Evolutionary conservation across 2,329 filamentous ascomycete genomes (phyloP).

Genomic region (Calonectria leucothoes): DNA sequence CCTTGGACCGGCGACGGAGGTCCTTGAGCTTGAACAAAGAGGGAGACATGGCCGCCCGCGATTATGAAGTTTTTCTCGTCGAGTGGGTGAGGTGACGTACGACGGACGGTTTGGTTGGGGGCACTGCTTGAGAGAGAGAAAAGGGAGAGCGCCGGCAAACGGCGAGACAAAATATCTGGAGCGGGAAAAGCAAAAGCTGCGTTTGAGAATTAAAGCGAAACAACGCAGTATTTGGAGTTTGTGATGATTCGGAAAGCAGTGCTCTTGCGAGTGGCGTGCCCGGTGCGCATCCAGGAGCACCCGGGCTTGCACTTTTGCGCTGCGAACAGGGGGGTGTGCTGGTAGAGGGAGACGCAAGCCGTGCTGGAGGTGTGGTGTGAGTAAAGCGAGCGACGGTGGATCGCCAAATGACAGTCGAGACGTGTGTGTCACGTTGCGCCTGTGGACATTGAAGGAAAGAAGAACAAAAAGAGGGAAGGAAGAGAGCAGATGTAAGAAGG

Average conservation of each 20-base stretch:
- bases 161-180: conserved; percentile 13
- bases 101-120: conserved; percentile 18
- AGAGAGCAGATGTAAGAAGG: conserved; percentile 9
- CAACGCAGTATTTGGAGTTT: not conserved
- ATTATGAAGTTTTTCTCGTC: conserved; percentile 31
- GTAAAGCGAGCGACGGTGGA: conserved; percentile 28
- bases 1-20: conserved; percentile 80
- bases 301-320: conserved; percentile 3
- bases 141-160: conserved; percentile 13
- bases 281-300: not conserved
- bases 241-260: not conserved
- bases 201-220: conserved; percentile 5
- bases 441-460: conserved; percentile 5
- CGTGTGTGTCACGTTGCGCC: conserved; percentile 18
- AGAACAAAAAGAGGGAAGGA: conserved; percentile 8
- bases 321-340: conserved; percentile 21
- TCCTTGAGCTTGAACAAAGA: conserved; percentile 77
- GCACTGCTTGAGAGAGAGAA: not conserved
- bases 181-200: not conserved
- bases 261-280: not conserved
- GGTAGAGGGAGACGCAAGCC: not conserved
- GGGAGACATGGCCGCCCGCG: conserved; percentile 61
- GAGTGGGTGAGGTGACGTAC: conserved; percentile 8
- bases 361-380: not conserved
- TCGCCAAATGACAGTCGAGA: conserved; percentile 17